A percentile compares a stretch with the other conserved stretches of the same genome.
phyloP scores from a whole-genome alignment of 192 early-diverging fungal genomes.

The Linnemannia elongata region DNA sequence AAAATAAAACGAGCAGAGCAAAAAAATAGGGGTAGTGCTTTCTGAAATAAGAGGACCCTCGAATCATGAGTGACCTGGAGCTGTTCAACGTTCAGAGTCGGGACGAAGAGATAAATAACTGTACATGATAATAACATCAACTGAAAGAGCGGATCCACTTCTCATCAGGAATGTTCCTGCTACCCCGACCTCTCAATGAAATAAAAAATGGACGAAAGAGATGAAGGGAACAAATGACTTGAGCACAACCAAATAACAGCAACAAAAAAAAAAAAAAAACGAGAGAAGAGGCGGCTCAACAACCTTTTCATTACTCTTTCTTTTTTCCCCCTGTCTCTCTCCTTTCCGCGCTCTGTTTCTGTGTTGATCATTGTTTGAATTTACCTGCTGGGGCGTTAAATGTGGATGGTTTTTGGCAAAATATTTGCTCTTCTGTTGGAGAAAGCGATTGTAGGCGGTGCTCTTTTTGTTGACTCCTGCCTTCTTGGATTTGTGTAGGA shows the following conservation, averaged over 20 bases:
- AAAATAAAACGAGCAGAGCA: not conserved
- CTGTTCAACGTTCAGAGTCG: not conserved
- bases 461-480: constrained; percentile 12
- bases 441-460: constrained; percentile 43
- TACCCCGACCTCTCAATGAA: not conserved
- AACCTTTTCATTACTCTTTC: not conserved
- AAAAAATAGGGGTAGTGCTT: not conserved
- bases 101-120: not conserved
- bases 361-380: not conserved
- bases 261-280: not conserved
- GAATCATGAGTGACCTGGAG: not conserved
- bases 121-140: not conserved
- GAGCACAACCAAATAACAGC: not conserved
- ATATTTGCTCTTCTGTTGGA: constrained; percentile 31
- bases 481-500: constrained; percentile 20
- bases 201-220: not conserved
- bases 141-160: not conserved
- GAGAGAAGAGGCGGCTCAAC: not conserved
- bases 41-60: not conserved
- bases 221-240: not conserved
- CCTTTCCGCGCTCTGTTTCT: not conserved
- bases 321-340: not conserved
- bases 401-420: constrained; percentile 11
- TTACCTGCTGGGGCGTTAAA: constrained; percentile 41
- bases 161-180: not conserved